phyloP scores from a whole-genome alignment of 371 early-diverging fungal species.

The Chytridium lagenaria region DNA sequence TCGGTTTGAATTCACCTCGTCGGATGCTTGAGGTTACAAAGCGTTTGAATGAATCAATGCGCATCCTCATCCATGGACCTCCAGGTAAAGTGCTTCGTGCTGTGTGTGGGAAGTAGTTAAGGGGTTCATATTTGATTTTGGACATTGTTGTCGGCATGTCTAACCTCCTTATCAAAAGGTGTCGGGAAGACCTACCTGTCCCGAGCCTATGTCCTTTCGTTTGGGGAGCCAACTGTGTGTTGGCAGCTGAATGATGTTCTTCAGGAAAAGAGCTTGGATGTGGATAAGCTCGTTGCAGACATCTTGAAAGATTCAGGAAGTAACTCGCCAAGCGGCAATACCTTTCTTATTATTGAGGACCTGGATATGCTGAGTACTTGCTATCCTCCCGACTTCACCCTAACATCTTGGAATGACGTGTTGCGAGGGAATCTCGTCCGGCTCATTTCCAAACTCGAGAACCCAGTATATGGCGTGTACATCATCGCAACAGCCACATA shows the following conservation, averaged over 20 bases:
- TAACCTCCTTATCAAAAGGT: not conserved
- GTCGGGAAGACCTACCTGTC: not conserved
- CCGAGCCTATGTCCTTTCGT: not conserved
- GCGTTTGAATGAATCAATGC: not conserved
- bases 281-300: not conserved
- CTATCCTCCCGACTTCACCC: not conserved
- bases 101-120: too few species aligned
- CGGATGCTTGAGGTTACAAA: not conserved
- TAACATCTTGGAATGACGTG: not conserved
- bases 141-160: not conserved
- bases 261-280: not conserved
- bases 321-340: not conserved
- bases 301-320: not conserved
- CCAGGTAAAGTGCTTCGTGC: not conserved
- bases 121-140: not conserved
- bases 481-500: not conserved
- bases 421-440: not conserved
- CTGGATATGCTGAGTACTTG: not conserved
- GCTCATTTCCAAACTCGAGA: not conserved
- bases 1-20: not conserved
- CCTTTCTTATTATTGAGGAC: not conserved
- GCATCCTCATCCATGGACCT: conserved; percentile 2
- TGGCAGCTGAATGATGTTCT: not conserved
- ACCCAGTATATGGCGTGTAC: not conserved
- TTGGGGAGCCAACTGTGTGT: not conserved